A percentile compares a stretch with the other conserved stretches of the same genome.
phyloP scores from a whole-genome alignment of 768 basidiomycete species.

The Galerina sulciceps region DNA sequence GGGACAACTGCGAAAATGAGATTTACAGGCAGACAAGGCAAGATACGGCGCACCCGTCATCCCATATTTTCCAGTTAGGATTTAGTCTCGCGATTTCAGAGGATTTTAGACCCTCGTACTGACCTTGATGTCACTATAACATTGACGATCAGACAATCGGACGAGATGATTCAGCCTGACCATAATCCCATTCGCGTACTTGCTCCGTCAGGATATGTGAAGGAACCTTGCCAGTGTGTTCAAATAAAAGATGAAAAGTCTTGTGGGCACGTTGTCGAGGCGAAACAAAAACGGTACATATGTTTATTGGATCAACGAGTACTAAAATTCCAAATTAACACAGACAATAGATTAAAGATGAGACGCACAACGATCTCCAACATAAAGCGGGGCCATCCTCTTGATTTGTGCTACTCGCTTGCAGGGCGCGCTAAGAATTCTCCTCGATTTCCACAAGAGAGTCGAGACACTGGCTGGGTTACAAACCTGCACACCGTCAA shows the following conservation, averaged over 20 bases:
- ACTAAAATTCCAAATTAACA: slow-evolving; percentile 69
- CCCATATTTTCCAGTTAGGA: slow-evolving; percentile 82
- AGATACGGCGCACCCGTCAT: slow-evolving; percentile 61
- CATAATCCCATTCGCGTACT: slow-evolving; percentile 88
- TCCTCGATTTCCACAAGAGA: no score
- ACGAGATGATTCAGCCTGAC: slow-evolving; percentile 20
- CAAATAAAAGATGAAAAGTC: slow-evolving; percentile 86
- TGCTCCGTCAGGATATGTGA: slow-evolving; percentile 65
- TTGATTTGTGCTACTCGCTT: slow-evolving; percentile 61
- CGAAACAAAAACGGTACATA: slow-evolving; percentile 79
- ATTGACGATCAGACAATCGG: neutral
- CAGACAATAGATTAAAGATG: neutral
- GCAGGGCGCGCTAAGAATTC: no score
- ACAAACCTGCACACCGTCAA: no score
- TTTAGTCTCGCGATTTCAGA: slow-evolving; percentile 73
- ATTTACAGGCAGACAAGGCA: neutral
- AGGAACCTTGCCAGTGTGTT: slow-evolving; percentile 42
- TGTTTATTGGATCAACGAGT: slow-evolving; percentile 77
- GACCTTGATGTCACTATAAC: slow-evolving; percentile 46
- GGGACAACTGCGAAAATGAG: slow-evolving; percentile 66
- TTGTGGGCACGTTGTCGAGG: slow-evolving; percentile 85
- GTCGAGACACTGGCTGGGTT: no score
- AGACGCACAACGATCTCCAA: slow-evolving; percentile 76
- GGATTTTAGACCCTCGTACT: slow-evolving; percentile 84
- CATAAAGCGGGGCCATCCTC: slow-evolving; percentile 63